Base-by-base conservation (phyloP, 768 basidiomycete genomes). In the Xerocomus brunneocitrinus region DNA sequence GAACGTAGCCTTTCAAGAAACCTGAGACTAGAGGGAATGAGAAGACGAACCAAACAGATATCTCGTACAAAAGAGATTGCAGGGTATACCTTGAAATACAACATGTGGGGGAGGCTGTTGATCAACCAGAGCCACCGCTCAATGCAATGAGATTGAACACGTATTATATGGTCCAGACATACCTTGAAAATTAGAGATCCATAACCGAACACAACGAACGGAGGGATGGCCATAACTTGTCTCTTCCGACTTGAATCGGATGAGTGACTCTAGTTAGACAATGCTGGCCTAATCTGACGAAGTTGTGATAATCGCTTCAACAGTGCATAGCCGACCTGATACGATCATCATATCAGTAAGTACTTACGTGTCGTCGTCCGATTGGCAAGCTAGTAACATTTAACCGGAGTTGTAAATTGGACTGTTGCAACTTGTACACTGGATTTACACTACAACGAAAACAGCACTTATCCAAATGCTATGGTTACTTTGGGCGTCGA, bases 111-210 rank as follows among this genome's bases (percentile, higher is more conserved):
- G 90, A 30, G 90, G 90, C 92, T 95, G 47, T 52, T 16, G 31
- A 36, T 13, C 28, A 10, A 22, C n/a, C 28, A 6, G 28, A 5
- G 28, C 9, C n/a, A 5, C 13, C 24, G 22, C 16, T 12, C 22
- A 6, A 16, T 48, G 6, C 22, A 47, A 5, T 22, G 14, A 28
- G 24, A 28, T 28, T 30, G 27, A 16, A 7, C 43, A 5, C 6
- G 8, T 31, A 8, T n/a, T 9, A 38, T 24, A 1, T n/a, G 22
- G 10, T 28, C 34, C 36, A 19, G 25, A 46, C 47, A 3, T 19
- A 47, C 92, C 80, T 92, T 95, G 79, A 89, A 95, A 53, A 95
- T 94, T 38, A 97, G 77, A 6, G 91, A 93, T 10, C 93, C 93
- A 60, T 97, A 97, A 30, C 92, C 92, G 60, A 95, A 97, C 12